Evolutionary conservation across 176 grass and related monocot genomes (phyloP).

Genomic region (bread wheat (Triticum aestivum)): DNA sequence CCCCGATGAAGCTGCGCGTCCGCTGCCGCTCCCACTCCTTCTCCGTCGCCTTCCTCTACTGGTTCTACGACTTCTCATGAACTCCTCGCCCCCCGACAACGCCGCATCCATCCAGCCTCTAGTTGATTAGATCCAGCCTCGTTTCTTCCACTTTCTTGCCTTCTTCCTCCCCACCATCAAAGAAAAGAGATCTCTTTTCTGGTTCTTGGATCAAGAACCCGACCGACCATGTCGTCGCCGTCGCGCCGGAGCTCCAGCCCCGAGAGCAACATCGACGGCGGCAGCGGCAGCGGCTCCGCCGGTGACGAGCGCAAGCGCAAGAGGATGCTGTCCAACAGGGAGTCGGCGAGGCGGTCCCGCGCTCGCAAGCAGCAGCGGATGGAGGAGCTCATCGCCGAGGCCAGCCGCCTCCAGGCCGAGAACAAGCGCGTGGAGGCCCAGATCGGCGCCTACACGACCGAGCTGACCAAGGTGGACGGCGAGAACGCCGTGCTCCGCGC

Average conservation of each 20-base stretch:
- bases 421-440: constrained; percentile 39
- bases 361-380: constrained; percentile 66
- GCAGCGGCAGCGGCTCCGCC: background rate
- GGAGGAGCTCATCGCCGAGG: constrained; percentile 55
- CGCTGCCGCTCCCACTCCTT: constrained; percentile 69
- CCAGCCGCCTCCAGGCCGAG: constrained; percentile 45
- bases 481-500: constrained; percentile 63
- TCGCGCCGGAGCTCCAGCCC: constrained; percentile 49
- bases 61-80: constrained; percentile 90
- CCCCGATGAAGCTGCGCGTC: constrained; percentile 50
- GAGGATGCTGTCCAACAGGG: constrained; percentile 84
- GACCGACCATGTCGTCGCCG: constrained; percentile 37
- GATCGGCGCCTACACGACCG: constrained; percentile 23
- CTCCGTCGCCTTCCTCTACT: constrained; percentile 82
- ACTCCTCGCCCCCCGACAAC: constrained; percentile 19
- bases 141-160: background rate
- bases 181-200: background rate
- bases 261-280: constrained; percentile 35
- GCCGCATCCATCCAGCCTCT: background rate
- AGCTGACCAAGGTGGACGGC: constrained; percentile 47
- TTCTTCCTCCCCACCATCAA: background rate
- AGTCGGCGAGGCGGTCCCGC: constrained; percentile 64
- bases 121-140: constrained; percentile 7
- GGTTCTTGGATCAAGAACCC: background rate
- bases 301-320: constrained; percentile 67